phyloP scores from a whole-genome alignment of 768 basidiomycete species.

The Tricholoma saponaceum region DNA sequence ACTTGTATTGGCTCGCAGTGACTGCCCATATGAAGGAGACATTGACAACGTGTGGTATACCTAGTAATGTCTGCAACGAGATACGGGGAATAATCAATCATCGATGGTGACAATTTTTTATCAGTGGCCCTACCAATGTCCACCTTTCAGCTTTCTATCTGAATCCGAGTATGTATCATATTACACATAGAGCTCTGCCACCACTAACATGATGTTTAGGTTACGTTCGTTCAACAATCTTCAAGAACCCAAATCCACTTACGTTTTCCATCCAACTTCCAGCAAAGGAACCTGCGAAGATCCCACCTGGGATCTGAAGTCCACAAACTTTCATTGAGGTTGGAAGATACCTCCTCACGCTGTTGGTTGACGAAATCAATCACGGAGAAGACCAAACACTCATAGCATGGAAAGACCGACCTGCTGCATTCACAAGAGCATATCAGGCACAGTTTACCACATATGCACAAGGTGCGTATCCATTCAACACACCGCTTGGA shows the following conservation, averaged over 20 bases:
- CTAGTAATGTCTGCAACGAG: conserved; percentile 15
- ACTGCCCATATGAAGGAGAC: conserved; percentile 16
- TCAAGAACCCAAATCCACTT: neutral
- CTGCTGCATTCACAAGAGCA: neutral
- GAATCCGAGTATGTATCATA: conserved; percentile 21
- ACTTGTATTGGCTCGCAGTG: conserved; percentile 32
- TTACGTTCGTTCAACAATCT: no score
- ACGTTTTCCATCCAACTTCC: neutral
- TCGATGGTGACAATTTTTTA: conserved; percentile 25
- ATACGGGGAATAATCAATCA: conserved; percentile 25
- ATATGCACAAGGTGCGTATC: neutral
- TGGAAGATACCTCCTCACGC: neutral
- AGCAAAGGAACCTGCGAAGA: neutral
- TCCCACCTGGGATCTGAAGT: neutral
- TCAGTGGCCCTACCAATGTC: conserved; percentile 23
- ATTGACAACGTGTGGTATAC: conserved; percentile 11
- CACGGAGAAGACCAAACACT: neutral
- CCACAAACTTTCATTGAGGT: neutral
- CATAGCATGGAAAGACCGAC: neutral
- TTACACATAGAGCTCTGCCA: neutral
- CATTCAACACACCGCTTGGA: neutral
- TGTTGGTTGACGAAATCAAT: neutral
- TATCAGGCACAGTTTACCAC: neutral
- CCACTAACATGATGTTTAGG: neutral
- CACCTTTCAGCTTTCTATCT: conserved; percentile 29